A percentile compares a stretch with the other conserved stretches of the same genome.
phyloP scores from a whole-genome alignment of 2,329 filamentous ascomycete species.

The Pestalotiopsis sp. region DNA sequence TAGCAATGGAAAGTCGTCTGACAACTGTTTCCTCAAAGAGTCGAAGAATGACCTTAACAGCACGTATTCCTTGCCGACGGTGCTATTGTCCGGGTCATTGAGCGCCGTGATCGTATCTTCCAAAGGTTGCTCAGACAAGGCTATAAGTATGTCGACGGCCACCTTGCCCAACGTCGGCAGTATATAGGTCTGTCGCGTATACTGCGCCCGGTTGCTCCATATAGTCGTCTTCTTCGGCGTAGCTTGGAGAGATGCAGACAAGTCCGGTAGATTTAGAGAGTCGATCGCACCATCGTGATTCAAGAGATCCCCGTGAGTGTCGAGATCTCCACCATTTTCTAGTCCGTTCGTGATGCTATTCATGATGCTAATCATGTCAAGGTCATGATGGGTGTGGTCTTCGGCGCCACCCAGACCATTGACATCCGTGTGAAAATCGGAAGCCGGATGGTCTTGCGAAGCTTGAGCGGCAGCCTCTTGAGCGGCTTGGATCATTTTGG shows the following conservation, averaged over 20 bases:
- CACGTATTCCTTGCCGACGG: slow-evolving; percentile 31
- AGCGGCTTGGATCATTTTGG: slow-evolving; percentile 9
- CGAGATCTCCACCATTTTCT: slow-evolving; percentile 15
- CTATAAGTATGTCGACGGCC: slow-evolving; percentile 34
- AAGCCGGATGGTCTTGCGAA: slow-evolving; percentile 4
- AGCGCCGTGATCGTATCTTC: slow-evolving; percentile 35
- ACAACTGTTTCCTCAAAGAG: slow-evolving; percentile 28
- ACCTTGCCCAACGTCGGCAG: slow-evolving; percentile 33
- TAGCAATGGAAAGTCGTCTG: slow-evolving; percentile 25
- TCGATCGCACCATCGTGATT: slow-evolving; percentile 15
- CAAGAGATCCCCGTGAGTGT: slow-evolving; percentile 1
- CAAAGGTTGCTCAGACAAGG: slow-evolving; percentile 34
- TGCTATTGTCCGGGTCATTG: slow-evolving; percentile 27
- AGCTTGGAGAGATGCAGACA: slow-evolving; percentile 1
- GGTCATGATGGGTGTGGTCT: slow-evolving; percentile 10
- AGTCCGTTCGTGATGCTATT: background rate
- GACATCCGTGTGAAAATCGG: slow-evolving; percentile 3
- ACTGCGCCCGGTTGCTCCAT: slow-evolving; percentile 34
- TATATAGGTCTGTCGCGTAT: slow-evolving; percentile 34
- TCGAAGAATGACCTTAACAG: slow-evolving; percentile 30
- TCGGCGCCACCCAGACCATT: background rate
- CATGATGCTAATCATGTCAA: slow-evolving; percentile 13
- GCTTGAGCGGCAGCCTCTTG: slow-evolving; percentile 1
- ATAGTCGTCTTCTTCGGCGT: slow-evolving; percentile 23
- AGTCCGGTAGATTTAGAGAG: slow-evolving; percentile 2